A percentile compares a stretch with the other conserved stretches of the same genome.
These are phyloP conservation scores for Rhodamnia argentea DNA, from an alignment of 345 rosid genomes.

Conservation along the genomic window DNA sequence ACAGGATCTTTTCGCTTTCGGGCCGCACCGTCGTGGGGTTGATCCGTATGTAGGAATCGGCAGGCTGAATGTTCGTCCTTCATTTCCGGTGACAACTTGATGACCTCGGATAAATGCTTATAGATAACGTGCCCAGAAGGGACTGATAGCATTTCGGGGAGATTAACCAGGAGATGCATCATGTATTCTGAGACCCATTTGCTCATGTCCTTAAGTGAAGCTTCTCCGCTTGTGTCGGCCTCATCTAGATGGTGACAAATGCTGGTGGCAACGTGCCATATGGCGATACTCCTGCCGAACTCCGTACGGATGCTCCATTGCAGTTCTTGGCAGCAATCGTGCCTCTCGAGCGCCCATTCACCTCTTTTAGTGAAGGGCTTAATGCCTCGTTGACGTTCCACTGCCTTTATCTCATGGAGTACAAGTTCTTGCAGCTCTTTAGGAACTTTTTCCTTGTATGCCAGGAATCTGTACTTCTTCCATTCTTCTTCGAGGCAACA, in stretches of 20 bases:
- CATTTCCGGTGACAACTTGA: background rate
- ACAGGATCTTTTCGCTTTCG: background rate
- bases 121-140: background rate
- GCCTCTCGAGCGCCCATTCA: too few species aligned
- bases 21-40: background rate
- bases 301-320: too few species aligned
- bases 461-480: background rate
- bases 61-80: background rate
- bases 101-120: background rate
- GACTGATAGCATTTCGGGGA: background rate
- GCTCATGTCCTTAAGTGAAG: background rate
- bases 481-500: background rate
- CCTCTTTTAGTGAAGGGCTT: background rate
- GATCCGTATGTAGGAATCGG: too few species aligned
- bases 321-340: too few species aligned
- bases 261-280: background rate
- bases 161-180: slow-evolving; percentile 4
- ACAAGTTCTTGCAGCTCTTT: background rate
- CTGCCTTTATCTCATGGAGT: background rate
- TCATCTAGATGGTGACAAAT: background rate
- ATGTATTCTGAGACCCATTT: background rate
- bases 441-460: background rate
- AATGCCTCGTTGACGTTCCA: background rate
- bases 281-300: too few species aligned
- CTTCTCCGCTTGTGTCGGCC: background rate